Percentiles rank a stretch among this genome's conserved stretches.
Evolutionary conservation across 352 stramenopile species (phyloP).

Genomic region (Hyaloperonospora arabidopsidis): DNA sequence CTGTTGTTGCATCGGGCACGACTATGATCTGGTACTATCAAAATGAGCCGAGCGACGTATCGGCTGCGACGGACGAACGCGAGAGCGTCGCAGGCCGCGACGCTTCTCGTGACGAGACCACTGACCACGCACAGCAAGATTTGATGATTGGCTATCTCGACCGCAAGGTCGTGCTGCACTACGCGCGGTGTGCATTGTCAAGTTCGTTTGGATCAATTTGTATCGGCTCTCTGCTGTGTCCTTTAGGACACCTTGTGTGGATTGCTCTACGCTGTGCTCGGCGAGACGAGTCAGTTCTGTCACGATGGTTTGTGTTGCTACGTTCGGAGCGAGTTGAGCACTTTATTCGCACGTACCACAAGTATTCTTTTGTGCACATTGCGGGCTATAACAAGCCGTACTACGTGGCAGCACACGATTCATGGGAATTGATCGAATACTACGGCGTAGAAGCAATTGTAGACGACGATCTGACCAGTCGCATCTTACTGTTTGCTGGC

Average conservation of each 20-base stretch:
- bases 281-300: slow-evolving; percentile 61
- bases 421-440: slow-evolving; percentile 71
- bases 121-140: slow-evolving; percentile 15
- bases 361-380: slow-evolving; percentile 81
- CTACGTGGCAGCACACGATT: slow-evolving; percentile 65
- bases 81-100: slow-evolving; percentile 34
- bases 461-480: slow-evolving; percentile 77
- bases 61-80: slow-evolving; percentile 26
- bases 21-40: slow-evolving; percentile 85
- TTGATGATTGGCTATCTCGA: slow-evolving; percentile 25
- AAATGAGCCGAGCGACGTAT: slow-evolving; percentile 56
- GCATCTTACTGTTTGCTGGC: slow-evolving; percentile 55
- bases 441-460: slow-evolving; percentile 79
- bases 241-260: slow-evolving; percentile 69
- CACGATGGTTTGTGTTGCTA: slow-evolving; percentile 47
- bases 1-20: slow-evolving; percentile 64
- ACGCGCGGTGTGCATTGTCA: slow-evolving; percentile 48
- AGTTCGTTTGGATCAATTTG: slow-evolving; percentile 80
- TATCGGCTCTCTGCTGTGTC: slow-evolving; percentile 72
- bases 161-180: slow-evolving; percentile 62
- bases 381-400: slow-evolving; percentile 77
- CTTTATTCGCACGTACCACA: slow-evolving; percentile 83
- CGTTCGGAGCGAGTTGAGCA: slow-evolving; percentile 56
- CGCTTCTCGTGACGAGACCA: slow-evolving; percentile 14
- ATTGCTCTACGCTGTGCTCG: slow-evolving; percentile 67